phyloP scores from a whole-genome alignment of 2,329 filamentous ascomycete species.

The Pyrenophora graminea region DNA sequence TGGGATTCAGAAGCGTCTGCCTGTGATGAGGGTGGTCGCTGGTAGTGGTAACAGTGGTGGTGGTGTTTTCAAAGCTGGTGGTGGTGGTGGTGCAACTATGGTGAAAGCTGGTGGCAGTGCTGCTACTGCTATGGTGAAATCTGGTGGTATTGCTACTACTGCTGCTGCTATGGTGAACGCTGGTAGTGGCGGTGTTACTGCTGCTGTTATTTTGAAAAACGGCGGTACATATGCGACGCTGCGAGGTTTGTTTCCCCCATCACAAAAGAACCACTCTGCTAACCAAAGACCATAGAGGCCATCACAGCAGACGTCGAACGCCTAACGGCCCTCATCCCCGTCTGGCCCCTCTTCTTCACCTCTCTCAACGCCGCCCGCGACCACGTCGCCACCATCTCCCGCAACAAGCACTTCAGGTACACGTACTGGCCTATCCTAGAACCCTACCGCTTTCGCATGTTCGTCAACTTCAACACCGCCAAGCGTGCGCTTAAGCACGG shows the following conservation, averaged over 20 bases:
- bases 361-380: neutral
- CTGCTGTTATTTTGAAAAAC: neutral
- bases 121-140: no score
- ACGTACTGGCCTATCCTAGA: neutral
- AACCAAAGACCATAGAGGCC: neutral
- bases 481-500: neutral
- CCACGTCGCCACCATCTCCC: neutral
- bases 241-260: neutral
- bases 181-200: neutral
- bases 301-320: neutral
- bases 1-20: no score
- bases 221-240: neutral
- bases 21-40: no score
- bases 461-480: constrained; percentile 1
- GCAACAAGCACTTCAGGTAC: neutral
- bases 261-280: neutral
- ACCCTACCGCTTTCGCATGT: neutral
- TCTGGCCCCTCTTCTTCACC: neutral
- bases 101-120: neutral
- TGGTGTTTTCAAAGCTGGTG: neutral
- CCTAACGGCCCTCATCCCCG: neutral
- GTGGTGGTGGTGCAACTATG: neutral
- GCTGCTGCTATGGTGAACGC: no score
- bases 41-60: no score
- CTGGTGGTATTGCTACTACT: no score